Base-by-base conservation (phyloP, 306 rosid species). In the Sesbania bispinosa region DNA sequence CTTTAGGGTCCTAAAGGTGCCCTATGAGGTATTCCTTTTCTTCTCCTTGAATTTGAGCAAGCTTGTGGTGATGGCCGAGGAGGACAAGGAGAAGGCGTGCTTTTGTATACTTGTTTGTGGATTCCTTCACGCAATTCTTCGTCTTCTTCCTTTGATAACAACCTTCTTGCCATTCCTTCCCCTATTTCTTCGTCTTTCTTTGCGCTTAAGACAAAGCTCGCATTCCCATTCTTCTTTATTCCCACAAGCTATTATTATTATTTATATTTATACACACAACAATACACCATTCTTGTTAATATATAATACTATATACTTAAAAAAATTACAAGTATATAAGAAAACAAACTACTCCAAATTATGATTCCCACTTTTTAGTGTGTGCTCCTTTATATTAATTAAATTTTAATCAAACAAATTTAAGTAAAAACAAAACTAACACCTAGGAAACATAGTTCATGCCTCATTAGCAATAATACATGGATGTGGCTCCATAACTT, bases 21-120 rank as follows among this genome's bases (percentile, higher is more conserved):
- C 73, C 96, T 87, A 26, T 62, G 88, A 35, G 92, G 96, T 52
- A 77, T 73, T 45, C 96, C 92, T 63, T 89, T 89, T 65, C 96
- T 86, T 81, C 92, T 89, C 62, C 88, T 86, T 81, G 88, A 73
- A 79, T 81, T 86, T 63, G 96, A 84, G 36, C 60, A 74, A 45
- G 35, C 38, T 27, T 58, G 69, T 8, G 20, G 70, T 9, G 53
- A 48, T 19, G 67, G 50, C 21, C 68, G 10, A 58, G 71, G 45
- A 61, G 71, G 36, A 64, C 57, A 42, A 33, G 81, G 9, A 76
- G 72, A 64, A 69, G 50, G 36, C 71, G 62, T 83, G 81, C 66
- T 77, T 84, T 62, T 73, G 81, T 79, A 67, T 32, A 57, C 76
- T 52, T 77, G 82, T 62, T 75, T 77, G 53, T 67, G 73, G 60